A percentile compares a stretch with the other conserved stretches of the same genome.
These are phyloP conservation scores for Sphaerobolus stellatus DNA, from an alignment of 1,284 basidiomycete species.

Conservation along the genomic window DNA sequence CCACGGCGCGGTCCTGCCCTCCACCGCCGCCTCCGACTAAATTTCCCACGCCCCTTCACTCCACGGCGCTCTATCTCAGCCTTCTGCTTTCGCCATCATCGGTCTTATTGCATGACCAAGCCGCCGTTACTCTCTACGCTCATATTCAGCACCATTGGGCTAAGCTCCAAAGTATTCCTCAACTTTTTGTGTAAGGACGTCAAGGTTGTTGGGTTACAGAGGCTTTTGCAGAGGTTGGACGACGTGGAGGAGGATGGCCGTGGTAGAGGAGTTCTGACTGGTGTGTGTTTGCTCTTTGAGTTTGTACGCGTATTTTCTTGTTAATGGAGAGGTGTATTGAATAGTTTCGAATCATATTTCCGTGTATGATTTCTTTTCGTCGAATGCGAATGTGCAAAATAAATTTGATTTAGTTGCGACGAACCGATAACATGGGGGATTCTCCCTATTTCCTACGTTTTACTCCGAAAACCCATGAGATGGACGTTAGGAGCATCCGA, in stretches of 20 bases:
- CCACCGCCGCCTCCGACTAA: too few relatives aligned
- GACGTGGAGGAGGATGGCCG: conserved; percentile 36
- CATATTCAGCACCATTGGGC: conserved; percentile 62
- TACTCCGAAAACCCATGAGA: conserved; percentile 61
- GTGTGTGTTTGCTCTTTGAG: conserved; percentile 44
- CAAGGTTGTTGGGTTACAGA: conserved; percentile 65
- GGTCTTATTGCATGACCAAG: conserved; percentile 9
- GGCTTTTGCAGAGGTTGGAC: conserved; percentile 64
- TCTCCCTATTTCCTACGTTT: conserved; percentile 65
- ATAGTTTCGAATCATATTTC: conserved; percentile 90
- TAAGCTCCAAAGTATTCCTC: conserved; percentile 76
- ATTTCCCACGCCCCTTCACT: too few relatives aligned
- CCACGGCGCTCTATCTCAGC: too few relatives aligned
- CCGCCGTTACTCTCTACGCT: conserved; percentile 38
- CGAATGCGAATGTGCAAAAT: conserved; percentile 28
- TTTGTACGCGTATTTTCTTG: neutral
- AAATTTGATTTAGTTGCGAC: conserved; percentile 36
- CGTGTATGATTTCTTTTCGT: conserved; percentile 52
- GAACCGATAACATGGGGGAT: conserved; percentile 83
- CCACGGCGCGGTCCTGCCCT: too few relatives aligned
- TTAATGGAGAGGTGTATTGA: conserved; percentile 15
- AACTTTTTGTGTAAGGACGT: conserved; percentile 61
- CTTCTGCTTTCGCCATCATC: too few relatives aligned
- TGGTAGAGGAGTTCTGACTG: conserved; percentile 76
- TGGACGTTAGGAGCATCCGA: conserved; percentile 93